A percentile compares a stretch with the other conserved stretches of the same genome.
phyloP scores from a whole-genome alignment of 73 alveolate genomes.

The Breviolum minutum region DNA sequence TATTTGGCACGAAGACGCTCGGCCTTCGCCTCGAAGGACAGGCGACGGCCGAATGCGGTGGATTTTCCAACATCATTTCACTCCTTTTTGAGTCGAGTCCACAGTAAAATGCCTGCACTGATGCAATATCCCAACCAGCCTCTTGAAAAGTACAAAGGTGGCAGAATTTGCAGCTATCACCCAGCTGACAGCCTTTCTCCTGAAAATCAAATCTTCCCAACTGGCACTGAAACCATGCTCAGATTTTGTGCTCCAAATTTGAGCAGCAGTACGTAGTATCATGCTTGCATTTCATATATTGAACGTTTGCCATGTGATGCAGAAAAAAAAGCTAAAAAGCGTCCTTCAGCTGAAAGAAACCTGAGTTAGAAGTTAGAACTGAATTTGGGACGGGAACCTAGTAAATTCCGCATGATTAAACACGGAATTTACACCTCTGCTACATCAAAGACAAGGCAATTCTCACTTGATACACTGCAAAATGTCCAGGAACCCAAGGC shows the following conservation, averaged over 20 bases:
- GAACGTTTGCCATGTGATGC: no score
- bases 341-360: conserved; percentile 33
- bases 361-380: neutral
- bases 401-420: no score
- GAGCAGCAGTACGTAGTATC: neutral
- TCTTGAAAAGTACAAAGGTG: conserved; percentile 28
- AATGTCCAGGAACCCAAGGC: no score
- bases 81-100: no score
- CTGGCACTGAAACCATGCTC: neutral
- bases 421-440: no score
- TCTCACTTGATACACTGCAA: no score
- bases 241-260: no score
- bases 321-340: no score
- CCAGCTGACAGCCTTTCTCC: conserved; percentile 78
- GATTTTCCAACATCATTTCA: no score
- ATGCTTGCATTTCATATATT: neutral
- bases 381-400: neutral
- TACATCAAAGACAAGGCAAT: no score
- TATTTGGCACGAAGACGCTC: conserved; percentile 68
- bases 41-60: no score
- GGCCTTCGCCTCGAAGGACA: conserved; percentile 28
- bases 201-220: neutral
- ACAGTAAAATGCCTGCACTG: no score
- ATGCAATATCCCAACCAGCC: neutral
- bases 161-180: conserved; percentile 69